Conservation (phyloP, 495 filamentous ascomycete genomes). For the Rhizodiscina lignyota region DNA sequence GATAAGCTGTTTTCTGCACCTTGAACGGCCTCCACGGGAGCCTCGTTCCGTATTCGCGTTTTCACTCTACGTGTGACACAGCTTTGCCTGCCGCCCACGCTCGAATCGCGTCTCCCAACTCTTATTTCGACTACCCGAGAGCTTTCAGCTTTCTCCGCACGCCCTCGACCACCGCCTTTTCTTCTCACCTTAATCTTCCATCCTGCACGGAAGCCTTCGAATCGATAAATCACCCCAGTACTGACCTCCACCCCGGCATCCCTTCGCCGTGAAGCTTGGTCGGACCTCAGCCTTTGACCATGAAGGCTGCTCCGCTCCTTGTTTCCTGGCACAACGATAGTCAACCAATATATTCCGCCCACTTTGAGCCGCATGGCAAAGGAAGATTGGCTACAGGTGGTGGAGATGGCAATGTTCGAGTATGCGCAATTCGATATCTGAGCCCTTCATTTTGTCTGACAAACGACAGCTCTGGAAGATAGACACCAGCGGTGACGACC, state of each 20-base stretch:
- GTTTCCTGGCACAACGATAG: slow-evolving; percentile 96
- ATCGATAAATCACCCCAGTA: not conserved
- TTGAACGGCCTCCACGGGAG: no score
- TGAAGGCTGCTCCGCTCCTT: slow-evolving; percentile 83
- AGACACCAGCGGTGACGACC: slow-evolving; percentile 68
- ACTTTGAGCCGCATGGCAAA: slow-evolving; percentile 90
- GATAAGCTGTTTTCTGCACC: no score
- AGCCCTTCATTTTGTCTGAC: slow-evolving; percentile 3
- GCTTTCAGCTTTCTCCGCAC: no score
- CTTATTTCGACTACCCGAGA: no score
- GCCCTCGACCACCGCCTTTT: no score
- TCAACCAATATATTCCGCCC: slow-evolving; percentile 83
- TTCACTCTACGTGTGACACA: no score
- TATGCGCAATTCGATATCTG: slow-evolving; percentile 29
- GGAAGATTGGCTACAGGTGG: slow-evolving; percentile 84
- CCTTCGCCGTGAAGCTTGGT: not conserved
- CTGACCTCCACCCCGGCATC: not conserved
- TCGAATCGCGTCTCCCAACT: no score
- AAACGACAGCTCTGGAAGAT: slow-evolving; percentile 67
- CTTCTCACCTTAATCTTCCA: no score
- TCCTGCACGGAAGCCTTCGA: not conserved
- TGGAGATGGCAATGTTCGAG: slow-evolving; percentile 92
- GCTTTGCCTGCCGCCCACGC: no score
- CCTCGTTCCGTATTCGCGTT: no score
- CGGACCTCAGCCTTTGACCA: slow-evolving; percentile 24